Percentiles rank a stretch among this genome's conserved stretches.
Evolutionary conservation across 108 stramenopile genomes (phyloP).

Genomic region (Fragilaria crotonensis): DNA sequence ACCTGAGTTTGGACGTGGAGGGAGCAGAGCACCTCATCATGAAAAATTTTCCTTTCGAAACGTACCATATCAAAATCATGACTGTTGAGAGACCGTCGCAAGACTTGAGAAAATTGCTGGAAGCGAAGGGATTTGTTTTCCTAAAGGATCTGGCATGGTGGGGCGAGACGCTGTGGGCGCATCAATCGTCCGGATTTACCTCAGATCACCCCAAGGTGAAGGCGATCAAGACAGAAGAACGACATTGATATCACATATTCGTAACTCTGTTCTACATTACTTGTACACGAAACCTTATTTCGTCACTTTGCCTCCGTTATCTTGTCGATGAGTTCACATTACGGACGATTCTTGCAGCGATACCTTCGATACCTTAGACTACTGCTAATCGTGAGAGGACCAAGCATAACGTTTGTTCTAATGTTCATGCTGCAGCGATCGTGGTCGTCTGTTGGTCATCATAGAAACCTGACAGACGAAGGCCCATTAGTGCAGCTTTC

Average conservation of each 20-base stretch:
- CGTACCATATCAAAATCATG: slow-evolving; percentile 16
- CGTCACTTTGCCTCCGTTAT: too few relatives aligned
- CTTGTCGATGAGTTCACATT: too few relatives aligned
- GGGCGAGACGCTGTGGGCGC: slow-evolving; percentile 60
- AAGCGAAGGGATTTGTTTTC: slow-evolving; percentile 26
- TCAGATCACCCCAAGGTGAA: slow-evolving; percentile 28
- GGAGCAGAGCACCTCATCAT: slow-evolving; percentile 30
- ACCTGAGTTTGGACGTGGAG: slow-evolving; percentile 24
- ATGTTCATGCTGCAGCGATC: too few relatives aligned
- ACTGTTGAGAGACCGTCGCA: slow-evolving; percentile 21
- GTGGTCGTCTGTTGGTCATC: too few relatives aligned
- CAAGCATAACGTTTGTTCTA: too few relatives aligned
- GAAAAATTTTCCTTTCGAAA: slow-evolving; percentile 26
- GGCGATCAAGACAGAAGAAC: background rate
- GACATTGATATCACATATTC: background rate
- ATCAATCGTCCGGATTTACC: slow-evolving; percentile 36
- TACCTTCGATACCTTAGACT: too few relatives aligned
- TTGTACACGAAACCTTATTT: too few relatives aligned
- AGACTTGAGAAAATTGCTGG: slow-evolving; percentile 13
- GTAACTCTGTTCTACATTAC: too few relatives aligned
- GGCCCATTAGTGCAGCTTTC: too few relatives aligned
- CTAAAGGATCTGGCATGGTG: slow-evolving; percentile 33
- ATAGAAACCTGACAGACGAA: too few relatives aligned
- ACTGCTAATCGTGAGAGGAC: too few relatives aligned
- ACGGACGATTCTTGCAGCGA: too few relatives aligned